phyloP scores from a whole-genome alignment of 805 yeast genomes.

The Schizosaccharomyces cryophilus region DNA sequence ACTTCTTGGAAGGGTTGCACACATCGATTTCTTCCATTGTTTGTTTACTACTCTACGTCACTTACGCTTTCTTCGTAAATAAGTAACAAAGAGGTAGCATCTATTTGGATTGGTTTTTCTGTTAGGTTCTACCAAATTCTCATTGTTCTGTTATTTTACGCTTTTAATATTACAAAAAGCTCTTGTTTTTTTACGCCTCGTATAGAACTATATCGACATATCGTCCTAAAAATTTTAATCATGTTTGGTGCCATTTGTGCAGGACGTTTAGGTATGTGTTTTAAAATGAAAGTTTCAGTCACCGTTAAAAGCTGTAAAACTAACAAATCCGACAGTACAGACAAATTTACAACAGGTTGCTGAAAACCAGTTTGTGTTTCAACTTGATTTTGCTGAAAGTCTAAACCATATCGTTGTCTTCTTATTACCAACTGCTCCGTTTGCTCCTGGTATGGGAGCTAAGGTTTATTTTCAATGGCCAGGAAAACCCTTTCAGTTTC shows the following conservation, averaged over 20 bases:
- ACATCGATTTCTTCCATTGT: no score
- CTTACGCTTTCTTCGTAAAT: no score
- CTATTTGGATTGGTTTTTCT: no score
- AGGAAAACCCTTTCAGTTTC: conserved; percentile 18
- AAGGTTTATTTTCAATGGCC: conserved; percentile 73
- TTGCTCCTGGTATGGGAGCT: conserved; percentile 28
- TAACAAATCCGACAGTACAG: conserved; percentile 11
- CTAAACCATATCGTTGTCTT: conserved; percentile 66
- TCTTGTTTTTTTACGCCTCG: no score
- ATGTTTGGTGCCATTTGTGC: conserved; percentile 64
- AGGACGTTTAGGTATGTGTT: conserved; percentile 24
- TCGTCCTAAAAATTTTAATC: background rate
- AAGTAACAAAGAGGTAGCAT: no score
- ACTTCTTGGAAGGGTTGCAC: no score
- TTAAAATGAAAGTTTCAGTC: background rate
- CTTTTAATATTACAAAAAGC: no score
- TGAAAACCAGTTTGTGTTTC: conserved; percentile 37
- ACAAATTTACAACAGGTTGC: conserved; percentile 34
- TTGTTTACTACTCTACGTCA: no score
- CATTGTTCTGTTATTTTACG: no score
- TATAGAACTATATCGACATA: background rate
- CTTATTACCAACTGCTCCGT: conserved; percentile 31
- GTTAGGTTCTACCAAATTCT: no score
- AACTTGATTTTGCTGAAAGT: conserved; percentile 35
- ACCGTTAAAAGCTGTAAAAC: background rate